phyloP scores from a whole-genome alignment of 1,284 basidiomycete species.

The Flammula alnicola region DNA sequence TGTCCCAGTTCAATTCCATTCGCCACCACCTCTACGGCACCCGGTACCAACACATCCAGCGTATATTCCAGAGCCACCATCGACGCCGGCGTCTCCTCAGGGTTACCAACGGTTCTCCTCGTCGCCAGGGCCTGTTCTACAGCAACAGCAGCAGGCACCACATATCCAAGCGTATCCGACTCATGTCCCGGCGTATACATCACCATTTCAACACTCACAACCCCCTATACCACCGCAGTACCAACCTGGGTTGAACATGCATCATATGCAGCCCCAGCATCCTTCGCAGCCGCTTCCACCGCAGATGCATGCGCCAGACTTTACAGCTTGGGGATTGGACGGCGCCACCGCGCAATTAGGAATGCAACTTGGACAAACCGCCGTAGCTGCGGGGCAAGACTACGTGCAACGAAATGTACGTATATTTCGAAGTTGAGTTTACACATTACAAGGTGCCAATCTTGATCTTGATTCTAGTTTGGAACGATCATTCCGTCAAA shows the following conservation, averaged over 20 bases:
- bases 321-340: constrained; percentile 83
- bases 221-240: constrained; percentile 30
- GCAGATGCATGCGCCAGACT: constrained; percentile 49
- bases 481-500: constrained; percentile 78
- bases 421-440: constrained; percentile 17
- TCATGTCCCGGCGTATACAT: constrained; percentile 46
- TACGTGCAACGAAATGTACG: constrained; percentile 94
- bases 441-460: no score
- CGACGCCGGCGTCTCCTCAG: constrained; percentile 76
- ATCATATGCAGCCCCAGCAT: constrained; percentile 29
- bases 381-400: constrained; percentile 92
- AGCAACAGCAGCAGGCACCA: constrained; percentile 30
- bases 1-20: constrained; percentile 45
- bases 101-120: constrained; percentile 78
- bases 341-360: constrained; percentile 96
- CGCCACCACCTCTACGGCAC: constrained; percentile 85
- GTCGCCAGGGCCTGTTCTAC: constrained; percentile 49
- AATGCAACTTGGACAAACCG: constrained; percentile 93
- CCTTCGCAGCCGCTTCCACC: constrained; percentile 12
- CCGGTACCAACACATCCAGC: constrained; percentile 90
- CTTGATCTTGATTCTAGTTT: constrained; percentile 53
- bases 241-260: constrained; percentile 22
- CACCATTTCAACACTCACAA: constrained; percentile 40
- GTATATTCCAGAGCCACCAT: constrained; percentile 87
- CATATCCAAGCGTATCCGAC: constrained; percentile 31